A percentile compares a stretch with the other conserved stretches of the same genome.
Evolutionary conservation across 768 basidiomycete species (phyloP).

Genomic region (Phanerodontia chrysosporium): DNA sequence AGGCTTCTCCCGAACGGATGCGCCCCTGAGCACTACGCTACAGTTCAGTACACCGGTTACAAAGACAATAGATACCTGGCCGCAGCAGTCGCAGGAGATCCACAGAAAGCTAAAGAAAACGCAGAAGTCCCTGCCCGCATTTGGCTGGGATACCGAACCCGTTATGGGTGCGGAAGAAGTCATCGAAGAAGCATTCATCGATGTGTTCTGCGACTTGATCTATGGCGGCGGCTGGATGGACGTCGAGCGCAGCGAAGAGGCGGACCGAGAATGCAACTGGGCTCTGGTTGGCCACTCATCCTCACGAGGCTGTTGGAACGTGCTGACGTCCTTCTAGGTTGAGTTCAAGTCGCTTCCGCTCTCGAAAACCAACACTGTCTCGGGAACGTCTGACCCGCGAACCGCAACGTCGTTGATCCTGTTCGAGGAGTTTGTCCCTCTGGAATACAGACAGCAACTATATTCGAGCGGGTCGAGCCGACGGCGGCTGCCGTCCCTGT

Average conservation of each 20-base stretch:
- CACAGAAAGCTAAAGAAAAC: constrained; percentile 79
- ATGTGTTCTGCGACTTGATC: constrained; percentile 78
- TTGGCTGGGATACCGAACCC: constrained; percentile 91
- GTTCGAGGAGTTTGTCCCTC: constrained; percentile 92
- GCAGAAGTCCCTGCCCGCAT: constrained; percentile 75
- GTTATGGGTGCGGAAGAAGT: constrained; percentile 74
- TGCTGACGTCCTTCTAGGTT: constrained; percentile 42
- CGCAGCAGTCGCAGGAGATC: constrained; percentile 67
- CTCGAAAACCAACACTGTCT: constrained; percentile 18
- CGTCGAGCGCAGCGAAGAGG: constrained; percentile 61
- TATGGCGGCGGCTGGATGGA: constrained; percentile 89
- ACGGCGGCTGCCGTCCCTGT: constrained; percentile 65
- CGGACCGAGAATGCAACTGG: constrained; percentile 89
- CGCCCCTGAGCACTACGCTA: constrained; percentile 73
- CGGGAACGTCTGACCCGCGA: constrained; percentile 57
- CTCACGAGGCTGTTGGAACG: not conserved
- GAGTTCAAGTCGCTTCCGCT: constrained; percentile 80
- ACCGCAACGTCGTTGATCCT: constrained; percentile 68
- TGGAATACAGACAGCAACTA: constrained; percentile 79
- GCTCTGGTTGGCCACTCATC: constrained; percentile 59
- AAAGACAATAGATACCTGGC: constrained; percentile 67
- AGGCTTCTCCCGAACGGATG: constrained; percentile 80
- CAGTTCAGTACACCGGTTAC: constrained; percentile 63
- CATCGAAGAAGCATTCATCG: constrained; percentile 87
- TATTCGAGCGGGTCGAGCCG: constrained; percentile 44